Conservation (phyloP, 495 filamentous ascomycete genomes). For the Jackrogersella minutella region DNA sequence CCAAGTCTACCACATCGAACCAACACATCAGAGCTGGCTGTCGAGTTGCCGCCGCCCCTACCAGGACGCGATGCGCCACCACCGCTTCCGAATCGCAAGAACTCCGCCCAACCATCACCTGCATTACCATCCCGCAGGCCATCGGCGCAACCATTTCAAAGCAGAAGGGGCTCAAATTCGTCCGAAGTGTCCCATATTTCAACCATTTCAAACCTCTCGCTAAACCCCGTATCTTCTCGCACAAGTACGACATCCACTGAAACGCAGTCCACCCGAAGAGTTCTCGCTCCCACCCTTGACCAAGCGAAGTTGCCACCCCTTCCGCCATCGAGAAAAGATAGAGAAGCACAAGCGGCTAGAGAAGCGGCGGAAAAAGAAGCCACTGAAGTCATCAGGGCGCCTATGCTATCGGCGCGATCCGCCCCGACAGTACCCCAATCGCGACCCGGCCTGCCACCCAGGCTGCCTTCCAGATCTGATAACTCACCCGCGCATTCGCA, state of each 20-base stretch:
- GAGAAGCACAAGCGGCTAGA: slow-evolving; percentile 53
- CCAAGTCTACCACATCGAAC: slow-evolving; percentile 53
- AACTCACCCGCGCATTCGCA: slow-evolving; percentile 37
- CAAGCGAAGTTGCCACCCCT: slow-evolving; percentile 60
- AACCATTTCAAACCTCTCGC: slow-evolving; percentile 52
- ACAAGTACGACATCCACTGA: slow-evolving; percentile 46
- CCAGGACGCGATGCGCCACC: slow-evolving; percentile 44
- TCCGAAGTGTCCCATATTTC: slow-evolving; percentile 57
- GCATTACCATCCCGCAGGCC: slow-evolving; percentile 53
- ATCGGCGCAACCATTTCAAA: slow-evolving; percentile 43
- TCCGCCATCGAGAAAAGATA: slow-evolving; percentile 54
- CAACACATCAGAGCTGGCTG: slow-evolving; percentile 36
- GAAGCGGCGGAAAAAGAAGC: slow-evolving; percentile 46
- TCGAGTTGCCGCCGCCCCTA: slow-evolving; percentile 35
- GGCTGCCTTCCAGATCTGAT: slow-evolving; percentile 51
- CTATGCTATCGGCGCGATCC: slow-evolving; percentile 34
- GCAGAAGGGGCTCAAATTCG: slow-evolving; percentile 55
- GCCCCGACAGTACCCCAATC: slow-evolving; percentile 37
- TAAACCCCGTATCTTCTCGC: slow-evolving; percentile 45
- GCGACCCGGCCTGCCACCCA: slow-evolving; percentile 50
- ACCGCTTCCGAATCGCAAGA: slow-evolving; percentile 50
- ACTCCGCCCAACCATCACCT: slow-evolving; percentile 46
- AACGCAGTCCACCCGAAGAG: slow-evolving; percentile 45
- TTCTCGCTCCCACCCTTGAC: slow-evolving; percentile 58
- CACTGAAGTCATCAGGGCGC: slow-evolving; percentile 27